phyloP scores from a whole-genome alignment of 192 early-diverging fungal species.

The Martensiomyces pterosporus region DNA sequence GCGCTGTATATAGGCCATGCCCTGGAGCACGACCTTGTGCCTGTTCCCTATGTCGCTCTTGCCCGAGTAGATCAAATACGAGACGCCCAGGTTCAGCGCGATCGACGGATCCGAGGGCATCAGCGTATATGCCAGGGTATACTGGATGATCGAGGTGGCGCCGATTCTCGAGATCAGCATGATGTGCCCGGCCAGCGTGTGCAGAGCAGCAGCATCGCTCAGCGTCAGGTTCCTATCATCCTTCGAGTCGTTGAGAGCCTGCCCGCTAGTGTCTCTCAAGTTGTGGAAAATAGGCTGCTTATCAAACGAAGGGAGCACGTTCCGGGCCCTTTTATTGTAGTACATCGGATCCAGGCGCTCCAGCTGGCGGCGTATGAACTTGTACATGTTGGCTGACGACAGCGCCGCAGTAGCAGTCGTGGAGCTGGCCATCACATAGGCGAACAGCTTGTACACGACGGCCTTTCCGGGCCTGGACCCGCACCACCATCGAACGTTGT shows the following conservation, averaged over 20 bases:
- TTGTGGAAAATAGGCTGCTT: slow-evolving; percentile 2
- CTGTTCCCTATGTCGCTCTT: neutral
- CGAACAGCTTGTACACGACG: slow-evolving; percentile 26
- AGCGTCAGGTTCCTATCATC: slow-evolving; percentile 4
- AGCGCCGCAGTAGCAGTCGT: slow-evolving; percentile 12
- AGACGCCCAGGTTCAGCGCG: slow-evolving; percentile 29
- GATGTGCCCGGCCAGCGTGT: slow-evolving; percentile 26
- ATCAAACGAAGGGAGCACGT: neutral
- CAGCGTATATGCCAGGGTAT: slow-evolving; percentile 32
- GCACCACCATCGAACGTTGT: slow-evolving; percentile 40
- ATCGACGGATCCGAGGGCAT: slow-evolving; percentile 24
- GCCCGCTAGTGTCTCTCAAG: neutral
- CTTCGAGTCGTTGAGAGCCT: neutral
- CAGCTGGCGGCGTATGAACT: slow-evolving; percentile 39
- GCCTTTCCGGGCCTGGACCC: slow-evolving; percentile 23
- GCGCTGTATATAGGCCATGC: slow-evolving; percentile 28
- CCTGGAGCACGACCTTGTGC: slow-evolving; percentile 25
- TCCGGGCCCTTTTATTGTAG: slow-evolving; percentile 1
- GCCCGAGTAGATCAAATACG: slow-evolving; percentile 21
- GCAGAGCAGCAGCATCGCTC: slow-evolving; percentile 32
- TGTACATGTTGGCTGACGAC: slow-evolving; percentile 38
- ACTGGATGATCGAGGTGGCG: slow-evolving; percentile 17
- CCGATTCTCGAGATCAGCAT: slow-evolving; percentile 20
- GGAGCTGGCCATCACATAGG: slow-evolving; percentile 23
- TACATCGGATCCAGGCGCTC: slow-evolving; percentile 21